Percentiles rank a stretch among this genome's conserved stretches.
phyloP scores from a whole-genome alignment of 2,329 filamentous ascomycete genomes.

The Didymella exigua region DNA sequence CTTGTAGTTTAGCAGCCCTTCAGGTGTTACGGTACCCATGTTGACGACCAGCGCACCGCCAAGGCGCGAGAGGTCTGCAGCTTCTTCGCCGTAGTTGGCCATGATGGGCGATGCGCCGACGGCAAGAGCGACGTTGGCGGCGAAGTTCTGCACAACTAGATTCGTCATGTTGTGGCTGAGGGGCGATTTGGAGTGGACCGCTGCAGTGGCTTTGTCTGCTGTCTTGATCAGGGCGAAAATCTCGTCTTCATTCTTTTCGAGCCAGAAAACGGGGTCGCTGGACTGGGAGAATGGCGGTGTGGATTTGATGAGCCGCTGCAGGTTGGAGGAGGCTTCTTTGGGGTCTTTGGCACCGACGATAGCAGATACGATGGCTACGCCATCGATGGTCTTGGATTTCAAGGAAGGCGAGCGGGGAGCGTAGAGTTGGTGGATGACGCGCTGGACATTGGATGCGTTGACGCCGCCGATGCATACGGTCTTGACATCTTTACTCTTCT shows the following conservation, averaged over 20 bases:
- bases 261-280: slow-evolving; percentile 23
- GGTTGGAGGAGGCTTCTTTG: slow-evolving; percentile 63
- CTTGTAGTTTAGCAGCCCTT: slow-evolving; percentile 72
- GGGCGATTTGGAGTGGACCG: slow-evolving; percentile 68
- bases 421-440: slow-evolving; percentile 73
- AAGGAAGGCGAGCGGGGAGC: slow-evolving; percentile 34
- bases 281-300: slow-evolving; percentile 30
- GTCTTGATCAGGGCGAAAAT: slow-evolving; percentile 20
- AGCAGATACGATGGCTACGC: slow-evolving; percentile 87
- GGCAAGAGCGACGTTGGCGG: slow-evolving; percentile 85
- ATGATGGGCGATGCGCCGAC: slow-evolving; percentile 92
- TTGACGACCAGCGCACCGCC: slow-evolving; percentile 85
- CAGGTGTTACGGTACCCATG: slow-evolving; percentile 88
- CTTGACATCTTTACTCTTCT: slow-evolving; percentile 38
- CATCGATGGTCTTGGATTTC: slow-evolving; percentile 68
- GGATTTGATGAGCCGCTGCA: slow-evolving; percentile 62
- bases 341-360: slow-evolving; percentile 77
- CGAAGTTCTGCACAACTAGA: slow-evolving; percentile 91
- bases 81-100: slow-evolving; percentile 85
- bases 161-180: slow-evolving; percentile 98
- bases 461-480: slow-evolving; percentile 90
- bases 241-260: slow-evolving; percentile 24
- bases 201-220: slow-evolving; percentile 57
- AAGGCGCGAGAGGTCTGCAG: slow-evolving; percentile 75
- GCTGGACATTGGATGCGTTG: slow-evolving; percentile 74